phyloP scores from a whole-genome alignment of 2,329 filamentous ascomycete species.

The Aspergillus sojae region DNA sequence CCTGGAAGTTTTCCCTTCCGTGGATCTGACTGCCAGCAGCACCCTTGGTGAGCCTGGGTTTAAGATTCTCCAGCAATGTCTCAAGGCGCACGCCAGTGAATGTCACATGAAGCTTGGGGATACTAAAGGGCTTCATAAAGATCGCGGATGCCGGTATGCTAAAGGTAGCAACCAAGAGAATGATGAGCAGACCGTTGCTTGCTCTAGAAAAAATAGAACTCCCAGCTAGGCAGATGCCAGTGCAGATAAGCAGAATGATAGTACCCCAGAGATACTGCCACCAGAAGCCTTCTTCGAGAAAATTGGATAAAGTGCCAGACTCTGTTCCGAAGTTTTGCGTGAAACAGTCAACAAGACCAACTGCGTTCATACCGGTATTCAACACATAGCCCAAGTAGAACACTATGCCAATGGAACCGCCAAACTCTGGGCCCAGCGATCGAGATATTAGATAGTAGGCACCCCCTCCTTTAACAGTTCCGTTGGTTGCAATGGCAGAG shows the following conservation, averaged over 20 bases:
- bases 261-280: constrained; percentile 76
- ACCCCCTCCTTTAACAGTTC: constrained; percentile 82
- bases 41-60: constrained; percentile 66
- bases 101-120: constrained; percentile 63
- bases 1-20: constrained; percentile 72
- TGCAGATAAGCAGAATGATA: constrained; percentile 70
- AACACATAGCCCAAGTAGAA: constrained; percentile 90
- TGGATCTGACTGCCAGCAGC: constrained; percentile 63
- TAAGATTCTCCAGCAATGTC: constrained; percentile 74
- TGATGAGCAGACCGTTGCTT: constrained; percentile 72
- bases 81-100: constrained; percentile 76
- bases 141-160: constrained; percentile 82
- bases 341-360: constrained; percentile 82
- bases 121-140: constrained; percentile 67
- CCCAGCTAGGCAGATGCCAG: constrained; percentile 74
- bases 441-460: constrained; percentile 88
- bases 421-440: constrained; percentile 84
- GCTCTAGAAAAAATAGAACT: constrained; percentile 79
- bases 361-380: constrained; percentile 84
- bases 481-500: constrained; percentile 87
- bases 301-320: constrained; percentile 59
- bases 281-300: constrained; percentile 73
- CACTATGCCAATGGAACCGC: constrained; percentile 82
- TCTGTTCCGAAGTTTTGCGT: constrained; percentile 69
- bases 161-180: constrained; percentile 72